Evolutionary conservation across 495 filamentous ascomycete species (phyloP).

Genomic region (Aspergillus carlsbadensis): DNA sequence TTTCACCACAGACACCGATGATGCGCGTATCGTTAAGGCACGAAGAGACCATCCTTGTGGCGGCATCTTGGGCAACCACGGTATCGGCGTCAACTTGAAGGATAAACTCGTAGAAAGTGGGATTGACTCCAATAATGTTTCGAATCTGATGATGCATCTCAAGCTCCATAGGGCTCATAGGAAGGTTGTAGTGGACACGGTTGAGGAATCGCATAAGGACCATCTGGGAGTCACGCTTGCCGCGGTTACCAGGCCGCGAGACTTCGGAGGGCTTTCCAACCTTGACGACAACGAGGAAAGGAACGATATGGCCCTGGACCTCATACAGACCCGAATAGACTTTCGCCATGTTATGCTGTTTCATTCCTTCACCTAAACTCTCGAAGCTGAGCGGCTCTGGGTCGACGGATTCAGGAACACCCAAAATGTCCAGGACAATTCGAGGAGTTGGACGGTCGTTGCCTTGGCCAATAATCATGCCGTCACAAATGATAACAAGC

Average conservation of each 20-base stretch:
- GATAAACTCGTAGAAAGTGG: conserved; percentile 97
- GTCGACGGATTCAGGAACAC: conserved; percentile 88
- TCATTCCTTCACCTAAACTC: conserved; percentile 90
- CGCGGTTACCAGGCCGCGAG: conserved; percentile 93
- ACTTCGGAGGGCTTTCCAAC: conserved; percentile 97
- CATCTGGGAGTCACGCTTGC: conserved; percentile 99
- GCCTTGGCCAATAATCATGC: conserved; percentile 99
- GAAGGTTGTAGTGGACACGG: conserved; percentile 91
- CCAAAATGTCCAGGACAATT: conserved; percentile 96
- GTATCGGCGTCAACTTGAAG: conserved; percentile 98
- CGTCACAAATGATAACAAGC: conserved; percentile 90
- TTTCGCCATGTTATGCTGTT: conserved; percentile 99
- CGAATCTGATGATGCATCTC: conserved; percentile 99
- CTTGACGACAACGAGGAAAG: conserved; percentile 96
- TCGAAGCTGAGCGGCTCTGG: conserved; percentile 98
- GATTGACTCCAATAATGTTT: conserved; percentile 98
- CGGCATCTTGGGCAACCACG: conserved; percentile 85
- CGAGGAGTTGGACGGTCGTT: conserved; percentile 94
- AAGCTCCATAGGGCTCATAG: conserved; percentile 95
- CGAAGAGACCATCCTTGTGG: conserved; percentile 86
- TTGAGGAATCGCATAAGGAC: conserved; percentile 97
- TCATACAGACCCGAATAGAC: conserved; percentile 98
- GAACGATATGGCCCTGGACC: conserved; percentile 95
- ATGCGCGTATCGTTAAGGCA: conserved; percentile 90
- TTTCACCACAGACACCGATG: conserved; percentile 93